Conservation (phyloP, 306 rosid species). For the Carpinus fangiana region DNA sequence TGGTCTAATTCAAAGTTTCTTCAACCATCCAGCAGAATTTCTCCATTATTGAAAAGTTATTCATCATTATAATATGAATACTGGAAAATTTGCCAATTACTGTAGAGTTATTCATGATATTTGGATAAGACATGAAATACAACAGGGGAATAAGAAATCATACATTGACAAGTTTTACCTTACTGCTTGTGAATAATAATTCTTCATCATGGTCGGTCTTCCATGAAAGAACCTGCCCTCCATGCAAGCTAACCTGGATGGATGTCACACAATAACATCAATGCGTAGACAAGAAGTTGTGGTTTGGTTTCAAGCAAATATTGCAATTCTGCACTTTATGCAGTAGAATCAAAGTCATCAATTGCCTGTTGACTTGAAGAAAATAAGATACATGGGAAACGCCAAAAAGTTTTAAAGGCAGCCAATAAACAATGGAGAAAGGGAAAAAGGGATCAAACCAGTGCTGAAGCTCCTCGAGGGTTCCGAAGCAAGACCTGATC, state of each 20-base stretch:
- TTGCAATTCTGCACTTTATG: not conserved
- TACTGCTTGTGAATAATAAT: slow-evolving; percentile 65
- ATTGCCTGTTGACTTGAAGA: not conserved
- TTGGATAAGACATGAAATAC: not conserved
- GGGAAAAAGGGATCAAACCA: slow-evolving; percentile 35
- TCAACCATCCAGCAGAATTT: not conserved
- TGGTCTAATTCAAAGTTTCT: not conserved
- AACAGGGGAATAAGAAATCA: not conserved
- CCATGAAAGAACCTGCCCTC: slow-evolving; percentile 96
- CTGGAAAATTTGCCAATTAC: not conserved
- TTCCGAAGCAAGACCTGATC: slow-evolving; percentile 57
- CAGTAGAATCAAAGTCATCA: not conserved
- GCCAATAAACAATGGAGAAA: not conserved
- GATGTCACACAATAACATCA: slow-evolving; percentile 3
- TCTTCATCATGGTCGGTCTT: slow-evolving; percentile 72
- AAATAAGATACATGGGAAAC: not conserved
- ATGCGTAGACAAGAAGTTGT: not conserved
- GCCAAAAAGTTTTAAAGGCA: not conserved
- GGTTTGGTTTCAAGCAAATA: slow-evolving; percentile 6
- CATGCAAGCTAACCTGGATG: slow-evolving; percentile 78
- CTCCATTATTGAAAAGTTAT: not conserved
- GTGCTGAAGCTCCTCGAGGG: slow-evolving; percentile 66
- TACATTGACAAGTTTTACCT: slow-evolving; percentile 38
- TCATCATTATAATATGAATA: not conserved
- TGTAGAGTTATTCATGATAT: not conserved